Percentiles rank a stretch among this genome's conserved stretches.
These are phyloP conservation scores for Phytophthora macrochlamydospora DNA, from an alignment of 352 stramenopile species.

Conservation along the genomic window DNA sequence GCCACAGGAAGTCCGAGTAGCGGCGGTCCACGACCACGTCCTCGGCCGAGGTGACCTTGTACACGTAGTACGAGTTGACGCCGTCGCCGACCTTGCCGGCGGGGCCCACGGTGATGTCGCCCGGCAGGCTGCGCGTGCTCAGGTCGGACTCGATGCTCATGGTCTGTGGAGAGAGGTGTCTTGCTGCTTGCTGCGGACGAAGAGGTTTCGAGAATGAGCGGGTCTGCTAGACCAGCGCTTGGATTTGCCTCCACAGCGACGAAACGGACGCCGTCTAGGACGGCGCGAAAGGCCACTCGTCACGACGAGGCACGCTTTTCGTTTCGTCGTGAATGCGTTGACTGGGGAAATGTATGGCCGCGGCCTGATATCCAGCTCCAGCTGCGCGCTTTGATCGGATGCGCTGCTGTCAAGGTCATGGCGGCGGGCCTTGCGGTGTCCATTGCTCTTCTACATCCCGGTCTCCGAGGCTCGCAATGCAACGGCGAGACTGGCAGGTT, in stretches of 20 bases:
- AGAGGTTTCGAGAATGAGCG: slow-evolving; percentile 31
- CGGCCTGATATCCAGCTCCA: slow-evolving; percentile 1
- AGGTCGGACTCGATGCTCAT: slow-evolving; percentile 32
- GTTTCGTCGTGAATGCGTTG: slow-evolving; percentile 6
- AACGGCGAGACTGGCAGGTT: not conserved
- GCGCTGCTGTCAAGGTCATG: not conserved
- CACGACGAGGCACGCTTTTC: slow-evolving; percentile 20
- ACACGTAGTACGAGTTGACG: slow-evolving; percentile 87
- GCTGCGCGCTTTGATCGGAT: not conserved
- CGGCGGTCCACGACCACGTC: slow-evolving; percentile 72
- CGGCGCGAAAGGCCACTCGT: slow-evolving; percentile 25
- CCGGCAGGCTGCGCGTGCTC: slow-evolving; percentile 12
- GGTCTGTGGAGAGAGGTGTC: not conserved
- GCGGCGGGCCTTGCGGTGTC: not conserved
- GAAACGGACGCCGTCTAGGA: slow-evolving; percentile 24
- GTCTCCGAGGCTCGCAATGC: not conserved
- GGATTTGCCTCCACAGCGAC: slow-evolving; percentile 5
- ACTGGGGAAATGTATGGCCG: not conserved
- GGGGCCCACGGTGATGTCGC: slow-evolving; percentile 60
- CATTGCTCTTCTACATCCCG: not conserved
- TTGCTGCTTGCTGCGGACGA: slow-evolving; percentile 3
- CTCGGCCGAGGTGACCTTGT: slow-evolving; percentile 71
- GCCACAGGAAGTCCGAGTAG: slow-evolving; percentile 88
- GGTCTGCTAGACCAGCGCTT: not conserved
- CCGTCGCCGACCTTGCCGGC: slow-evolving; percentile 83